Conservation (phyloP, 139 green algal species). For the Pleodorina starrii region DNA sequence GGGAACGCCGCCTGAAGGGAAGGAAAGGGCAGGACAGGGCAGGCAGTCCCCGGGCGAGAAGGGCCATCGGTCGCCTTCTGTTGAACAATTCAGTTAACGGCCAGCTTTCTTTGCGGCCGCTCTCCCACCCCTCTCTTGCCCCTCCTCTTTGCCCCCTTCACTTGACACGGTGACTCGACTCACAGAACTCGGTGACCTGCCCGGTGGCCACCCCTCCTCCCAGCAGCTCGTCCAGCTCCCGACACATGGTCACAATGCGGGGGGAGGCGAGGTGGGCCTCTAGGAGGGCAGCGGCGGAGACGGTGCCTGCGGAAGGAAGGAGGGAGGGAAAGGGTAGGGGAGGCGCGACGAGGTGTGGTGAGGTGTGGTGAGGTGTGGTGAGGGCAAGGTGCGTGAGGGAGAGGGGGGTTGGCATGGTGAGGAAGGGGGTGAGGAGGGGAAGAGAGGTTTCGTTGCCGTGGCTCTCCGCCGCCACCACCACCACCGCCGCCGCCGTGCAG, state of each 20-base stretch:
- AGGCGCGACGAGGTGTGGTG: background rate
- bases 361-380: background rate
- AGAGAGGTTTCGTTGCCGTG: too few relatives aligned
- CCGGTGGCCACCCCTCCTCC: constrained; percentile 52
- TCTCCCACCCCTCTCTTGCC: too few relatives aligned
- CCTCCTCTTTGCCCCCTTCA: too few relatives aligned
- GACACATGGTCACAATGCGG: constrained; percentile 53
- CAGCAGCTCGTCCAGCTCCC: constrained; percentile 56
- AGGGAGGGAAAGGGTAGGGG: background rate
- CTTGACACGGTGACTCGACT: constrained; percentile 17
- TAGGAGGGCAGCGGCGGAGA: constrained; percentile 25
- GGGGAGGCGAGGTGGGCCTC: background rate
- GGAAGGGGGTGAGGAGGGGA: background rate
- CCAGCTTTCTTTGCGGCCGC: too few relatives aligned
- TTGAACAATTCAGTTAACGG: too few relatives aligned
- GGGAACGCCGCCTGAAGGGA: constrained; percentile 77
- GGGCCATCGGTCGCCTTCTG: too few relatives aligned
- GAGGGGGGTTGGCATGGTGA: background rate
- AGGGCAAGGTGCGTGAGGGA: background rate
- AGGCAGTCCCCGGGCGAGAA: too few relatives aligned
- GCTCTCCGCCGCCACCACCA: background rate
- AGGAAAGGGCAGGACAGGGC: background rate
- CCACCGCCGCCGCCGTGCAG: background rate
- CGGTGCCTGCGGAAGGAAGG: background rate
- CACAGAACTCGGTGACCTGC: constrained; percentile 66